These are phyloP conservation scores for Yarrowia keelungensis DNA, from an alignment of 805 yeast genomes.

Conservation along the genomic window DNA sequence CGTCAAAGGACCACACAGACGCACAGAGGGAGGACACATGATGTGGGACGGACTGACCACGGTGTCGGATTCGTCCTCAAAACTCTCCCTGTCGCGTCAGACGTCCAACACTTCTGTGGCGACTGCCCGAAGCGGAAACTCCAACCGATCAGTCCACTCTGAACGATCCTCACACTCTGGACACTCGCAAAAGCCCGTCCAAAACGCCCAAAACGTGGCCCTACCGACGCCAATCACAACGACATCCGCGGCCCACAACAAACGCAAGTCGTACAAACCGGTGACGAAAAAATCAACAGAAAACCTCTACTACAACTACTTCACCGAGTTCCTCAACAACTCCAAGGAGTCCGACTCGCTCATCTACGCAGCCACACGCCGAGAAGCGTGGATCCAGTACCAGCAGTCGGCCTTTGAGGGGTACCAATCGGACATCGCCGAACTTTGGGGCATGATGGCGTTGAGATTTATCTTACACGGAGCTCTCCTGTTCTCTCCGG, in stretches of 20 bases:
- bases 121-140: conserved; percentile 6
- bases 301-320: conserved; percentile 29
- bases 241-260: background rate
- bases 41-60: conserved; percentile 38
- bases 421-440: conserved; percentile 43
- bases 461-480: conserved; percentile 46
- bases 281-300: conserved; percentile 27
- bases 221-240: background rate
- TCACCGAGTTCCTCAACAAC: conserved; percentile 41
- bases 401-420: conserved; percentile 40
- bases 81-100: conserved; percentile 18
- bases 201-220: background rate
- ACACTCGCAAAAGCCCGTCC: conserved; percentile 11
- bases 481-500: conserved; percentile 47
- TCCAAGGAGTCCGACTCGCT: conserved; percentile 44
- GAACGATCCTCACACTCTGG: background rate
- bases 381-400: conserved; percentile 49
- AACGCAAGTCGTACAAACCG: conserved; percentile 27
- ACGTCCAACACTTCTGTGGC: conserved; percentile 25
- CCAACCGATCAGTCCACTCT: background rate
- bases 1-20: conserved; percentile 29
- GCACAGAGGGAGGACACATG: conserved; percentile 37
- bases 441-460: conserved; percentile 50
- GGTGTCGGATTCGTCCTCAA: conserved; percentile 23
- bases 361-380: conserved; percentile 46